These are phyloP conservation scores for Neoboletus magnificus DNA, from an alignment of 768 basidiomycete species.

Conservation along the genomic window DNA sequence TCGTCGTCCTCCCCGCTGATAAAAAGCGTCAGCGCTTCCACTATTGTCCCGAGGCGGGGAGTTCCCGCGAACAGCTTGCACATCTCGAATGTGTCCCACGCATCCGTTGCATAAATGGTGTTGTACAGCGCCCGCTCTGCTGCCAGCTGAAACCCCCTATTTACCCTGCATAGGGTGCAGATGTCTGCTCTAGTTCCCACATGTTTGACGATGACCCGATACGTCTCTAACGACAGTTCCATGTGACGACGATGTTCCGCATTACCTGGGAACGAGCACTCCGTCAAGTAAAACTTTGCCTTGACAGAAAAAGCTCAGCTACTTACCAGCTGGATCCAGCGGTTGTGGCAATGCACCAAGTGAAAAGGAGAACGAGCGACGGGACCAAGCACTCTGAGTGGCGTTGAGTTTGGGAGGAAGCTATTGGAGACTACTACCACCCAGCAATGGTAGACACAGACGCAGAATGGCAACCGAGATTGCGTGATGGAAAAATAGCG, in stretches of 20 bases:
- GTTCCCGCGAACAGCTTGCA: constrained; percentile 46
- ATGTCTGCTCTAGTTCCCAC: constrained; percentile 53
- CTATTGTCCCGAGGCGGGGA: constrained; percentile 48
- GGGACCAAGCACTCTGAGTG: neutral
- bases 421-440: neutral
- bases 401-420: neutral
- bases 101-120: constrained; percentile 47
- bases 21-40: constrained; percentile 53
- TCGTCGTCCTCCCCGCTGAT: constrained; percentile 26
- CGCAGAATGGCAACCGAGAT: neutral
- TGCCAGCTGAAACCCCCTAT: constrained; percentile 48
- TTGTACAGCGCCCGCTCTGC: constrained; percentile 62
- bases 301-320: neutral
- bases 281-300: neutral
- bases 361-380: neutral
- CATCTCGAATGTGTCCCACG: constrained; percentile 38
- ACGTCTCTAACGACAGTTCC: constrained; percentile 59
- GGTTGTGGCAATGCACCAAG: neutral
- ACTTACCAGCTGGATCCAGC: constrained; percentile 10
- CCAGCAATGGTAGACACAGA: neutral
- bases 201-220: constrained; percentile 53
- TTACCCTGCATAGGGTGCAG: constrained; percentile 55
- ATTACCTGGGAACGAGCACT: constrained; percentile 29
- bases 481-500: constrained; percentile 1
- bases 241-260: constrained; percentile 39